Evolutionary conservation across 23 red algal genomes (phyloP).

Genomic region (Cyanidiococcus yangmingshanensis): DNA sequence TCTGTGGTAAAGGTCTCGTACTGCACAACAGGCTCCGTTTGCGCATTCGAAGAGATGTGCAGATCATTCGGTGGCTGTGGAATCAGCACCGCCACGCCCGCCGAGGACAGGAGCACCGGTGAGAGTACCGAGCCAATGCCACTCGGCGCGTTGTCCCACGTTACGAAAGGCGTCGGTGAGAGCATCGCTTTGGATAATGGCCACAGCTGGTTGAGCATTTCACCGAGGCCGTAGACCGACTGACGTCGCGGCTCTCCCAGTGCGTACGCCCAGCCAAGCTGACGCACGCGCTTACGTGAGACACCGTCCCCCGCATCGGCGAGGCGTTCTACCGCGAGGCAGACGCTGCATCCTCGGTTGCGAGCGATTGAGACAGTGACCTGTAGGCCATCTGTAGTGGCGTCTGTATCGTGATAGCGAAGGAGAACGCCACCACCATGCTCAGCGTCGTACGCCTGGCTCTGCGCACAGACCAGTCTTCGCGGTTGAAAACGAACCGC

Average conservation of each 20-base stretch:
- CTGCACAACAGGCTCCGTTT: neutral
- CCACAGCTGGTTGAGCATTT: neutral
- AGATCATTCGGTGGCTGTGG: neutral
- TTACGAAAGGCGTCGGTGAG: neutral
- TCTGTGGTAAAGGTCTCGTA: neutral
- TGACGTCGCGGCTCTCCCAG: neutral
- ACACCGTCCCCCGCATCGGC: neutral
- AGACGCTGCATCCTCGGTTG: neutral
- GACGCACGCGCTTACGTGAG: neutral
- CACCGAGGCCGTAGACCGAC: neutral
- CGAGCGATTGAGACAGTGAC: neutral
- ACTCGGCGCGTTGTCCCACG: neutral
- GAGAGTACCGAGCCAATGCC: neutral
- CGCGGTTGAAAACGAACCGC: no score
- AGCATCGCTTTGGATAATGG: neutral
- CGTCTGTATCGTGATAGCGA: neutral
- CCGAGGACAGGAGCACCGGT: neutral
- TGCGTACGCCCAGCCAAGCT: neutral
- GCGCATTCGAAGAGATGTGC: neutral
- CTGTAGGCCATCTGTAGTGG: neutral
- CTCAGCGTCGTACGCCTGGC: no score
- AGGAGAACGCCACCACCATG: neutral
- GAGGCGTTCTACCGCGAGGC: neutral
- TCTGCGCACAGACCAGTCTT: no score
- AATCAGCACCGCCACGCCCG: neutral